A percentile compares a stretch with the other conserved stretches of the same genome.
Evolutionary conservation across 352 stramenopile genomes (phyloP).

Genomic region (Pythium vanterpoolii): DNA sequence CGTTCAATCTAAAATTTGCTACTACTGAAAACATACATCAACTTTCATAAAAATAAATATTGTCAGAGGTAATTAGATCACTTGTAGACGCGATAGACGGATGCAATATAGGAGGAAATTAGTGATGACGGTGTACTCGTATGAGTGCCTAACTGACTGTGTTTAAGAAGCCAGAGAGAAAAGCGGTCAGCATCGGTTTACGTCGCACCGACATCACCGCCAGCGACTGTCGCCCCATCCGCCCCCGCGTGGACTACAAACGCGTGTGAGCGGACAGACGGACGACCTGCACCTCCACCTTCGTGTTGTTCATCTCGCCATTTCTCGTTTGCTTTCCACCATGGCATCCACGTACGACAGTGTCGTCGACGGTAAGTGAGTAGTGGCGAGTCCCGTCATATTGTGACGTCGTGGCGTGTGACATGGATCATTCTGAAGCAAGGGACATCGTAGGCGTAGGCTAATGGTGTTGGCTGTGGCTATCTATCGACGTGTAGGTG

Average conservation of each 20-base stretch:
- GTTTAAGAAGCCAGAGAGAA: not conserved
- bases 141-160: too few relatives aligned
- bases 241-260: too few relatives aligned
- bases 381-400: too few relatives aligned
- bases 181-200: not conserved
- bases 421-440: not conserved
- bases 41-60: too few relatives aligned
- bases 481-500: not conserved
- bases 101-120: too few relatives aligned
- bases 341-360: not conserved
- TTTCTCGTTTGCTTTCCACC: not conserved
- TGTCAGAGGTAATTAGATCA: too few relatives aligned
- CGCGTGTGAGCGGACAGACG: not conserved
- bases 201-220: not conserved
- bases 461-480: not conserved
- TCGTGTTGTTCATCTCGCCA: not conserved
- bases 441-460: slow-evolving; percentile 2
- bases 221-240: not conserved
- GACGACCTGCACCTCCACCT: not conserved
- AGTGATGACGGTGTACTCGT: too few relatives aligned
- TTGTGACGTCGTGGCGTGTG: slow-evolving; percentile 6
- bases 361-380: slow-evolving; percentile 4
- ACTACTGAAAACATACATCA: too few relatives aligned
- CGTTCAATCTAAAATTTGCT: too few relatives aligned
- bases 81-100: too few relatives aligned